phyloP scores from a whole-genome alignment of 2,329 filamentous ascomycete genomes.

The Teratosphaeria destructans region DNA sequence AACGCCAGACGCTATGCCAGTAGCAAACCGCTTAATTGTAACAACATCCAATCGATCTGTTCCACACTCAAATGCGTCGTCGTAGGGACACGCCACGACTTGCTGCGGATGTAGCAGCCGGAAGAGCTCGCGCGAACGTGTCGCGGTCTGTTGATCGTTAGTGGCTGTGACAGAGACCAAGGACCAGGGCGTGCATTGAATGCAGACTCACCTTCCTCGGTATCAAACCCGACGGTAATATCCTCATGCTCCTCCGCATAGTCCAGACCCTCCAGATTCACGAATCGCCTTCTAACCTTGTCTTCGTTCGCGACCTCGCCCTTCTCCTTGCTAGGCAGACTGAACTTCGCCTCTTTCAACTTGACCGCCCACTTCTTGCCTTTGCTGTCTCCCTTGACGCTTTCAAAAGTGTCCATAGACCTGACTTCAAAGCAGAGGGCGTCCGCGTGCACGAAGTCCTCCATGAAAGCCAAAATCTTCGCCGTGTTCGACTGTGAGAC shows the following conservation, averaged over 20 bases:
- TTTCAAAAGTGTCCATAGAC: constrained; percentile 73
- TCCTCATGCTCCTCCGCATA: constrained; percentile 90
- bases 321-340: constrained; percentile 54
- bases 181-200: neutral
- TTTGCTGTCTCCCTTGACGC: constrained; percentile 29
- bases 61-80: constrained; percentile 20
- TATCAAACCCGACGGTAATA: constrained; percentile 75
- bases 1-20: neutral
- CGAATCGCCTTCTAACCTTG: constrained; percentile 57
- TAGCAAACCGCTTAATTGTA: neutral
- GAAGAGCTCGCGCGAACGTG: constrained; percentile 34
- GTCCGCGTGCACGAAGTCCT: constrained; percentile 75
- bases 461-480: constrained; percentile 78
- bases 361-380: constrained; percentile 58
- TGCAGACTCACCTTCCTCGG: constrained; percentile 39
- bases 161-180: constrained; percentile 15
- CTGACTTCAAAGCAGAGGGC: constrained; percentile 85
- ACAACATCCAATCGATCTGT: neutral
- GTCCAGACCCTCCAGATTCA: constrained; percentile 78
- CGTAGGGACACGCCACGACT: constrained; percentile 34
- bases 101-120: constrained; percentile 29
- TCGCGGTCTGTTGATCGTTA: constrained; percentile 30
- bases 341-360: constrained; percentile 84
- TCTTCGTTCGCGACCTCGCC: constrained; percentile 46
- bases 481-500: constrained; percentile 64